Evolutionary conservation across 1,284 basidiomycete genomes (phyloP), one percentile per base, ranked within the genome.

Genomic region (Sanghuangporus weigelae): DNA sequence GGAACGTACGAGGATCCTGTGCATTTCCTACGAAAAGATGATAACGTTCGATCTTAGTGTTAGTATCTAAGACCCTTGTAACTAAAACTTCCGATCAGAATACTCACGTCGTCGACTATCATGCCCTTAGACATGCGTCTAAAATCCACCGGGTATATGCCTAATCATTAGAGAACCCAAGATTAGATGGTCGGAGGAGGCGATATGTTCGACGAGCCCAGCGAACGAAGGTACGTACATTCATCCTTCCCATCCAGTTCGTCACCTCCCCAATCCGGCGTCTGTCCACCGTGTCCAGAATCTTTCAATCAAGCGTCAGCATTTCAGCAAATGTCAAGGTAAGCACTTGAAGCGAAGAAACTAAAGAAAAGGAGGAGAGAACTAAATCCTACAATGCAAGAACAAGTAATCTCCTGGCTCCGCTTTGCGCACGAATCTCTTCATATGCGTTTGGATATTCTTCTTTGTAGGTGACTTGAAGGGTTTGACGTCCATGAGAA

Each of bases 381-480:
- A 14, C 12, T 35, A 16, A 14, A 31, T 14, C 23, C 64, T 67
- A 92, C 92, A 96, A 71, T 96, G 93, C 81, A 96, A 93, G 80
- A 96, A 96, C 46, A 96, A 77, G 0, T 93, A 87, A 71, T 96
- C 95, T 68, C 96, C 88, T 2, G 91, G 86, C 55, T 78, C 75
- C 14, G 94, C 94, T 68, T 81, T 88, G 10, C 74, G 75, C 12
- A 95, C 91, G n/a, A 97, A 84, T 94, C 93, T 96, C 67, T 86
- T 81, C 92, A 96, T 95, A 1, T 87, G 94, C 62, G 78, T 57
- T 59, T 92, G 86, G 57, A 97, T 96, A 71, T 96, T 96, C 19
- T 81, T 80, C 67, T 77, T 80, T 0, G 92, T 96, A 0, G 95
- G 95, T 36, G 77, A 76, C 71, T 85, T 82, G 55, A 84, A 80